Evolutionary conservation across 495 filamentous ascomycete species (phyloP).

Genomic region (Coniosporium apollinis): DNA sequence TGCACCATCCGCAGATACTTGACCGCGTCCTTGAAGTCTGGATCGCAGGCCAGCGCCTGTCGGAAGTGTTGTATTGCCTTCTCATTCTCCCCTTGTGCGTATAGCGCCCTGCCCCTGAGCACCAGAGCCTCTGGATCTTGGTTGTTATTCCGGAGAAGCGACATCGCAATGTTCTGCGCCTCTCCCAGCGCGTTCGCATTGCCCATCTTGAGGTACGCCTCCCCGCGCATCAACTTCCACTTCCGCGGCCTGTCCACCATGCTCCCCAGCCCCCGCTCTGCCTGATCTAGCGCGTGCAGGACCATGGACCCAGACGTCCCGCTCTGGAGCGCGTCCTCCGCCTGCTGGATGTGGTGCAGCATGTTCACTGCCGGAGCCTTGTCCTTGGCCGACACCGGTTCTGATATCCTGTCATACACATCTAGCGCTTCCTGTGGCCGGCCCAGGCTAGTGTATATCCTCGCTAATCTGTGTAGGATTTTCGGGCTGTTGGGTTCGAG

Average conservation of each 20-base stretch:
- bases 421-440: conserved; percentile 71
- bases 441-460: conserved; percentile 75
- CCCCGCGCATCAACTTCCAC: conserved; percentile 82
- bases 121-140: conserved; percentile 89
- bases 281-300: conserved; percentile 77
- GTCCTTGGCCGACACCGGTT: conserved; percentile 69
- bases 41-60: conserved; percentile 77
- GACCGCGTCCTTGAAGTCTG: conserved; percentile 71
- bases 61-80: conserved; percentile 89
- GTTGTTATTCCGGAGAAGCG: conserved; percentile 64
- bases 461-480: conserved; percentile 70
- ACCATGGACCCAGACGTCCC: conserved; percentile 78
- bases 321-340: conserved; percentile 53
- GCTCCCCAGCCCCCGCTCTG: conserved; percentile 56
- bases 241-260: conserved; percentile 67
- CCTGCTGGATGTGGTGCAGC: conserved; percentile 64
- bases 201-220: conserved; percentile 90
- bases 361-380: conserved; percentile 62
- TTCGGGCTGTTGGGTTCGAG: conserved; percentile 71
- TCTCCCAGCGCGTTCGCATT: conserved; percentile 77
- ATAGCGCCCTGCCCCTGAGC: conserved; percentile 71
- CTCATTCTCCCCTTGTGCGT: conserved; percentile 82
- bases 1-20: conserved; percentile 73
- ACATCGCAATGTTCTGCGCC: conserved; percentile 83
- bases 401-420: conserved; percentile 54